Evolutionary conservation across 345 rosid species (phyloP).

Genomic region (Corchorus capsularis): DNA sequence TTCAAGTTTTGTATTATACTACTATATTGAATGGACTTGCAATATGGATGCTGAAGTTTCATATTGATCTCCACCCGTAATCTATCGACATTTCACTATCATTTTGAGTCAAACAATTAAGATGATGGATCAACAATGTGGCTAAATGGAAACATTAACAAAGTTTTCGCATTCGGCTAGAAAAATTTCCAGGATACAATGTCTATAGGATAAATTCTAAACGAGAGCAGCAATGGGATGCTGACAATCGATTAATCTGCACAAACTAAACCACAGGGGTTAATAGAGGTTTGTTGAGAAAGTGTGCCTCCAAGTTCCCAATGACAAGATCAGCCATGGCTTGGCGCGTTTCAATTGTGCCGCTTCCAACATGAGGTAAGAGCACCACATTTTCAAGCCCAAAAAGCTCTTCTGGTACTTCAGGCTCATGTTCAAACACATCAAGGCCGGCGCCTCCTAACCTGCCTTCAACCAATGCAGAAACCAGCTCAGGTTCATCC

Average conservation of each 20-base stretch:
- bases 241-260: not conserved
- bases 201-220: not conserved
- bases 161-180: not conserved
- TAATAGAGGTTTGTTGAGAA: slow-evolving; percentile 41
- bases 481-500: slow-evolving; percentile 61
- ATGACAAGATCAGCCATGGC: slow-evolving; percentile 61
- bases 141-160: not conserved
- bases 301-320: slow-evolving; percentile 55
- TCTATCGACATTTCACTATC: too few species aligned
- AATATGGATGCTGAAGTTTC: too few species aligned
- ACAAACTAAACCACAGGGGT: slow-evolving; percentile 46
- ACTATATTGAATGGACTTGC: too few species aligned
- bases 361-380: slow-evolving; percentile 69
- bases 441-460: slow-evolving; percentile 71
- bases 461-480: slow-evolving; percentile 61
- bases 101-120: too few species aligned
- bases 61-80: too few species aligned
- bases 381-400: slow-evolving; percentile 68
- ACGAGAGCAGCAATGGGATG: not conserved
- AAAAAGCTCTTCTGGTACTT: slow-evolving; percentile 59
- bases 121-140: not conserved
- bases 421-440: slow-evolving; percentile 60
- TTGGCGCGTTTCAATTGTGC: slow-evolving; percentile 49
- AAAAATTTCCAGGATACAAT: not conserved
- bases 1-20: too few species aligned